Conservation (phyloP, 1,139 yeast species). For the Sugiyamaella neomexicana region DNA sequence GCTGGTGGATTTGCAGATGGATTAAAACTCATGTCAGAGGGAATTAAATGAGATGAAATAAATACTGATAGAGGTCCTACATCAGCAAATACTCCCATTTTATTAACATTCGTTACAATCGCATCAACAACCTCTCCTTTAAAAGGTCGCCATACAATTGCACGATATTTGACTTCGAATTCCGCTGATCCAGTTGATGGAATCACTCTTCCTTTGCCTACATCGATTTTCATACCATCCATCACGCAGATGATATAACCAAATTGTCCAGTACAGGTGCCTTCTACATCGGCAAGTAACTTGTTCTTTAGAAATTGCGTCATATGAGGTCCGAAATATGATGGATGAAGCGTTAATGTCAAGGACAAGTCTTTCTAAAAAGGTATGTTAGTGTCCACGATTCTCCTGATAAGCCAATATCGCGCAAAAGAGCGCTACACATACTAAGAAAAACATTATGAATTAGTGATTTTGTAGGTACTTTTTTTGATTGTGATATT, state of each 20-base stretch:
- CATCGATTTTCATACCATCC: slow-evolving; percentile 92
- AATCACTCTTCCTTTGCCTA: slow-evolving; percentile 88
- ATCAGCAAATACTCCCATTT: slow-evolving; percentile 96
- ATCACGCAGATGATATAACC: slow-evolving; percentile 96
- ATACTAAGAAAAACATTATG: slow-evolving; percentile 23
- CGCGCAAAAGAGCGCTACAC: slow-evolving; percentile 3
- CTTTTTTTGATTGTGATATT: no score
- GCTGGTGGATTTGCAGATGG: slow-evolving; percentile 98
- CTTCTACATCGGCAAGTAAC: slow-evolving; percentile 92
- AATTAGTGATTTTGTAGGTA: neutral
- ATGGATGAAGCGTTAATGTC: slow-evolving; percentile 91
- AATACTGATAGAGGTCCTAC: slow-evolving; percentile 96
- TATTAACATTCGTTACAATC: slow-evolving; percentile 88
- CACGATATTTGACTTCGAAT: slow-evolving; percentile 92
- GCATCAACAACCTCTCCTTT: slow-evolving; percentile 97
- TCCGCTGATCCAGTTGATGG: slow-evolving; percentile 95
- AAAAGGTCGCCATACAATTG: slow-evolving; percentile 98
- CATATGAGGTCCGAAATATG: slow-evolving; percentile 98
- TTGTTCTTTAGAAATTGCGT: slow-evolving; percentile 87
- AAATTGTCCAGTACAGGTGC: slow-evolving; percentile 98
- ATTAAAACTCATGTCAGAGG: slow-evolving; percentile 89
- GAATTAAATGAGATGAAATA: slow-evolving; percentile 91
- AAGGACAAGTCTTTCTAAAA: slow-evolving; percentile 75
- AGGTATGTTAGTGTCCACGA: neutral
- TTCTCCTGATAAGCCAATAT: no score